Base-by-base conservation (phyloP, 2,329 filamentous ascomycete genomes). In the Dactylellina sp. region DNA sequence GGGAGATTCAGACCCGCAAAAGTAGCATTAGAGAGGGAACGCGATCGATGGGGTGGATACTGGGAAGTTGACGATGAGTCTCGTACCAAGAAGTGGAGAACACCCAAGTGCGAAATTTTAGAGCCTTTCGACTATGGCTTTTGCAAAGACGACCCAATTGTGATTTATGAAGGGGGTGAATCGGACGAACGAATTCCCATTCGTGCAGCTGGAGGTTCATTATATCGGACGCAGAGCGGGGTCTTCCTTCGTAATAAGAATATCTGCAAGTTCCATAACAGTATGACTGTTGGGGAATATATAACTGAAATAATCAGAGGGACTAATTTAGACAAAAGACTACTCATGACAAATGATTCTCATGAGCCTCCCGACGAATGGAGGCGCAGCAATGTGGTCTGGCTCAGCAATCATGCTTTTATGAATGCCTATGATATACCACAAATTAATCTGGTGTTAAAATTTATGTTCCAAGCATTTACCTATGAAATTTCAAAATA, bases 81-180 rank as follows among this genome's bases (percentile, higher is more conserved):
- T 11, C 25, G 11, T n/a, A 11, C 9, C 12, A 49, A 25, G 7
- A 25, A 35, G 14, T 62, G 57, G 56, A 37, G 55, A 12, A 40
- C 24, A 1, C 65, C 65, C n/a, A 42, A 46, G 18, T 63, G 57
- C 24, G 57, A 32, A 22, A 11, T 71, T 20, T 5, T 63, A 12
- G 12, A 57, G 9, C 49, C 56, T 6, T 63, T 57, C 28, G 57
- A 71, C 46, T 71, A 71, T 16, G 22, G n/a, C 7, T n/a, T 63
- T 7, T 71, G 49, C 16, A 71, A 71, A 46, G 22, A 71, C 50
- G 65, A 71, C 5, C 65, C 65, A 18, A 37, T 71, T 35, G 11
- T 71, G 4, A 40, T 55, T 11, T 53, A 62, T 20, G 40, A 47
- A 2, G 20, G 42, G 4, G 64, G 56, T 1, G 12, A 40, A 4